Conservation (phyloP, 2,329 filamentous ascomycete genomes). For the Fusarium sp. region DNA sequence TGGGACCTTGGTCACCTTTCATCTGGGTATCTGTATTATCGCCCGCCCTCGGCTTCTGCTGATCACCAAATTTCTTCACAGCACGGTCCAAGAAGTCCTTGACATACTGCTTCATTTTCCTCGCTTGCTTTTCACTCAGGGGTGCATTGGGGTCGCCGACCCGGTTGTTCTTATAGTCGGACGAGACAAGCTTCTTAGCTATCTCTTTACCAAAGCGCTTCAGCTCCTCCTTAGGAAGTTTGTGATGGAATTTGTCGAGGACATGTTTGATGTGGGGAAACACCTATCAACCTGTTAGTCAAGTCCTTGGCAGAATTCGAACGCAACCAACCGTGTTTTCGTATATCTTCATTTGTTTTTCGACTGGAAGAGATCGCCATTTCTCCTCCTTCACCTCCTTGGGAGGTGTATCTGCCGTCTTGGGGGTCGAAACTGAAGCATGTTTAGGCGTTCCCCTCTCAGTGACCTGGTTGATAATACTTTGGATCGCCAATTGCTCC, state of each 20-base stretch:
- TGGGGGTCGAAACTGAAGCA: conserved; percentile 70
- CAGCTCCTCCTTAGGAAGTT: conserved; percentile 81
- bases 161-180: conserved; percentile 90
- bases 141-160: conserved; percentile 78
- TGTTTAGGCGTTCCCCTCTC: conserved; percentile 67
- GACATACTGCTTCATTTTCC: conserved; percentile 84
- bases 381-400: conserved; percentile 73
- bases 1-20: conserved; percentile 13
- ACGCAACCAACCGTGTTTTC: conserved; percentile 81
- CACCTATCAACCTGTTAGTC: conserved; percentile 62
- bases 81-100: conserved; percentile 89
- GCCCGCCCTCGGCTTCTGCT: conserved; percentile 71
- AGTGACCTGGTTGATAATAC: conserved; percentile 86
- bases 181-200: conserved; percentile 88
- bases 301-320: no score
- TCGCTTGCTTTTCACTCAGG: conserved; percentile 79
- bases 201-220: conserved; percentile 73
- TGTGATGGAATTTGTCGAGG: conserved; percentile 85
- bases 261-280: conserved; percentile 87
- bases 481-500: conserved; percentile 79
- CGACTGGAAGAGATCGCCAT: conserved; percentile 74
- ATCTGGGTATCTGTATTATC: conserved; percentile 42
- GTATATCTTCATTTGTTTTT: conserved; percentile 95
- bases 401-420: conserved; percentile 63
- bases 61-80: conserved; percentile 75